Conservation (phyloP, 805 yeast species). For the Candida maris region DNA sequence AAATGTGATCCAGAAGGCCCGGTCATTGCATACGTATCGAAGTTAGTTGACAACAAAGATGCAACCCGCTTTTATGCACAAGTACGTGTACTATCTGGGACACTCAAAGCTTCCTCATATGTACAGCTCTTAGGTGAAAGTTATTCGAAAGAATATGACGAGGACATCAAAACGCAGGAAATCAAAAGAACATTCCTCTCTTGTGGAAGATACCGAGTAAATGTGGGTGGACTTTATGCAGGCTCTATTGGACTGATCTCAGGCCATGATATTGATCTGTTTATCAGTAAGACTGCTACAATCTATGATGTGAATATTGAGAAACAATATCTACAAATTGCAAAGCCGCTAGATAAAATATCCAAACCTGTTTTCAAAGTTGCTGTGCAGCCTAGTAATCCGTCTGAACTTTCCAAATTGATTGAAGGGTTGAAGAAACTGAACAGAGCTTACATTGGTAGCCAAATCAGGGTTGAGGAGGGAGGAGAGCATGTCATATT, state of each 20-base stretch:
- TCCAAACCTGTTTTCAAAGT: conserved; percentile 66
- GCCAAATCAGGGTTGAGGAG: conserved; percentile 72
- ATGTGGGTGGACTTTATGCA: conserved; percentile 48
- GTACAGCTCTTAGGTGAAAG: conserved; percentile 58
- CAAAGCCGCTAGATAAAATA: conserved; percentile 42
- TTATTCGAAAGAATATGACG: conserved; percentile 45
- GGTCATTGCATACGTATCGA: conserved; percentile 51
- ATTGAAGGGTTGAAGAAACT: conserved; percentile 65
- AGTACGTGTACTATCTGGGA: conserved; percentile 62
- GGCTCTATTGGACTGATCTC: conserved; percentile 70
- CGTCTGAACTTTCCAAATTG: conserved; percentile 73
- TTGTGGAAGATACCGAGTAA: conserved; percentile 67
- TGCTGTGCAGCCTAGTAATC: conserved; percentile 77
- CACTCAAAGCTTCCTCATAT: conserved; percentile 41
- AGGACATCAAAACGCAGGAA: conserved; percentile 44
- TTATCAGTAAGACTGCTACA: conserved; percentile 59
- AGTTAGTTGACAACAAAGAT: conserved; percentile 53
- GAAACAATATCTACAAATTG: conserved; percentile 25
- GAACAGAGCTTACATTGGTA: conserved; percentile 61
- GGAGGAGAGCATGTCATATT: conserved; percentile 80
- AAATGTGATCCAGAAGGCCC: conserved; percentile 39
- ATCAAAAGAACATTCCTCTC: conserved; percentile 48
- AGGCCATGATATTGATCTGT: conserved; percentile 51
- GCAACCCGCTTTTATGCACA: conserved; percentile 52
- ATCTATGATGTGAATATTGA: conserved; percentile 35